Conservation (phyloP, 305 asterid genomes). For the Fraxinus floribunda region DNA sequence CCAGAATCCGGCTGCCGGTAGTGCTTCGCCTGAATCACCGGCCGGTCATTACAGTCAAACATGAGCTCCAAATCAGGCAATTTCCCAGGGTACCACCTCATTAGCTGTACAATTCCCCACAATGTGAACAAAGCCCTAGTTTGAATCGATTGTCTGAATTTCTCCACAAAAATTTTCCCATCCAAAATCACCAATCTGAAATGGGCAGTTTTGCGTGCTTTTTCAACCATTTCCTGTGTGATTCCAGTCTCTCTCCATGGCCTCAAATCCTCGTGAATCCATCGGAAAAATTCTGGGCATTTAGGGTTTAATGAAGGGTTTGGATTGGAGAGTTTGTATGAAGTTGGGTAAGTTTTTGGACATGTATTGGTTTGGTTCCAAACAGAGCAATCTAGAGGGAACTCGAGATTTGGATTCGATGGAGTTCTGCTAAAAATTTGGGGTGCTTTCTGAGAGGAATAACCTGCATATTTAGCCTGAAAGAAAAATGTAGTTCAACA, state of each 20-base stretch:
- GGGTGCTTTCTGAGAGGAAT: constrained; percentile 23
- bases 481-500: neutral
- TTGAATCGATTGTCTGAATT: constrained; percentile 42
- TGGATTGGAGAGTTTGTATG: constrained; percentile 3
- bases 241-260: constrained; percentile 70
- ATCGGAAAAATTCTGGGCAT: constrained; percentile 81
- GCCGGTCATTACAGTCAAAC: constrained; percentile 78
- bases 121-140: constrained; percentile 62
- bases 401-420: constrained; percentile 23
- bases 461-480: constrained; percentile 44
- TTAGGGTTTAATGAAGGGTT: constrained; percentile 24
- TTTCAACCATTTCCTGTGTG: constrained; percentile 51
- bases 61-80: constrained; percentile 82
- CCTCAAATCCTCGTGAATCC: constrained; percentile 84
- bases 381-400: constrained; percentile 52
- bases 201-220: constrained; percentile 52
- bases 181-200: constrained; percentile 58
- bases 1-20: constrained; percentile 42
- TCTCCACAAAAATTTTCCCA: constrained; percentile 65
- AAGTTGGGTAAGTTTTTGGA: constrained; percentile 45
- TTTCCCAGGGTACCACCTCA: constrained; percentile 68
- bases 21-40: constrained; percentile 41
- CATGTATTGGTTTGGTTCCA: constrained; percentile 60
- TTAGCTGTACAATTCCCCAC: constrained; percentile 81
- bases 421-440: neutral